Base-by-base conservation (phyloP, 2,329 filamentous ascomycete species). In the Fusarium chuoi region DNA sequence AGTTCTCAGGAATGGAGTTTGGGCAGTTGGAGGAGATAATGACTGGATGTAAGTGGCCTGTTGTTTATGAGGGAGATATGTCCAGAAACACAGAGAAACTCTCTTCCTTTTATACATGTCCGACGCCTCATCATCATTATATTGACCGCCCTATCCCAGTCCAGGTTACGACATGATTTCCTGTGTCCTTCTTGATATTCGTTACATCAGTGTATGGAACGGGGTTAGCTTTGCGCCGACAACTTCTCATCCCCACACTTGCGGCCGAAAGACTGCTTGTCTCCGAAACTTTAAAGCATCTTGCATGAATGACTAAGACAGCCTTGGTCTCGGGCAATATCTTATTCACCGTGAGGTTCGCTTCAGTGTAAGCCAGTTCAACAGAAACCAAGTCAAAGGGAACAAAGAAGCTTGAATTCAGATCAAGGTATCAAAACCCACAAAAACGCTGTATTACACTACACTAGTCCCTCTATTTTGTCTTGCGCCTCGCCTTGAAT, bases 401-500 rank as follows among this genome's bases (percentile, higher is more conserved):
- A 65, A 44, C 52, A 54, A 59, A 39, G 20, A 54, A 58, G 45
- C 48, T 54, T 71, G 28, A 59, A 66, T 55, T 61, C 51, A 71
- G 35, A 51, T 49, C 73, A 65, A 78, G 76, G 70, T 77, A 77
- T 74, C 45, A 48, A 61, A 51, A 59, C 60, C 44, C 46, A 61
- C 38, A 45, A 65, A 66, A 65, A 65, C 73, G 58, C 69, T 73
- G 20, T 63, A 56, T 70, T 64, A 62, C 65, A 46, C 63, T 64
- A 62, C 65, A 46, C 63, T 62, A 38, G 33, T 46, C 41, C 57
- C 22, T 72, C 68, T 77, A 82, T 68, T 81, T 83, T 60, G 79
- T 82, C 82, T 86, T 89, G 61, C 85, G 82, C 76, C 88, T 85
- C 30, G 89, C 89, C 82, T 94, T 97, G 82, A 98, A 96, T 14